Conservation (phyloP, 2,329 filamentous ascomycete species). For the Colletotrichum endophyticum region DNA sequence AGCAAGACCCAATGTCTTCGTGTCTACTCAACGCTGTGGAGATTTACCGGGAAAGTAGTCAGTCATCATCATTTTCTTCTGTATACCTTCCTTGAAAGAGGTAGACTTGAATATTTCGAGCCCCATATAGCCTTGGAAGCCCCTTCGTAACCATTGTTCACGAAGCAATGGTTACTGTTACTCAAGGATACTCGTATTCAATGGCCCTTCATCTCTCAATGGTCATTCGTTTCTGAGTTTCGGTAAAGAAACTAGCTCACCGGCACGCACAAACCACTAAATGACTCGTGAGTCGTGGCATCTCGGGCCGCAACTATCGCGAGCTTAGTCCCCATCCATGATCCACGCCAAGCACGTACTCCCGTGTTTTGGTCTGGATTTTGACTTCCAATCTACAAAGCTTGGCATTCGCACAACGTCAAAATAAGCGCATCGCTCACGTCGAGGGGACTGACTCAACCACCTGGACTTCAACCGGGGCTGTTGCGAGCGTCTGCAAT, state of each 20-base stretch:
- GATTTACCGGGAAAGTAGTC: background rate
- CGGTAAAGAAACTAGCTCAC: background rate
- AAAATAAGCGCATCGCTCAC: background rate
- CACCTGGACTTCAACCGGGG: background rate
- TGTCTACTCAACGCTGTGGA: background rate
- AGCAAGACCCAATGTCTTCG: background rate
- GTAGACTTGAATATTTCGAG: background rate
- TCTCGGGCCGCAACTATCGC: background rate
- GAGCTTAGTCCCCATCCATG: background rate
- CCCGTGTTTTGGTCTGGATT: background rate
- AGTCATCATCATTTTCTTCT: background rate
- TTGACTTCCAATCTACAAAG: background rate
- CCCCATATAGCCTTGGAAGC: background rate
- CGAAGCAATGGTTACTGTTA: background rate
- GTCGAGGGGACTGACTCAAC: background rate
- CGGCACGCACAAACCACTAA: background rate
- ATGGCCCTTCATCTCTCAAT: background rate
- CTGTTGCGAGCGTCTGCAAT: background rate
- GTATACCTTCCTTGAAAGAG: background rate
- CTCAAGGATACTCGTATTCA: background rate
- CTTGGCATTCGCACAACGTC: constrained; percentile 1
- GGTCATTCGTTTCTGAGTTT: background rate
- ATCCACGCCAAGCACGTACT: background rate
- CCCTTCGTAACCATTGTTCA: background rate
- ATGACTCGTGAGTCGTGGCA: background rate